Base-by-base conservation (phyloP, 805 yeast species). In the Ogataea glucozyma region DNA sequence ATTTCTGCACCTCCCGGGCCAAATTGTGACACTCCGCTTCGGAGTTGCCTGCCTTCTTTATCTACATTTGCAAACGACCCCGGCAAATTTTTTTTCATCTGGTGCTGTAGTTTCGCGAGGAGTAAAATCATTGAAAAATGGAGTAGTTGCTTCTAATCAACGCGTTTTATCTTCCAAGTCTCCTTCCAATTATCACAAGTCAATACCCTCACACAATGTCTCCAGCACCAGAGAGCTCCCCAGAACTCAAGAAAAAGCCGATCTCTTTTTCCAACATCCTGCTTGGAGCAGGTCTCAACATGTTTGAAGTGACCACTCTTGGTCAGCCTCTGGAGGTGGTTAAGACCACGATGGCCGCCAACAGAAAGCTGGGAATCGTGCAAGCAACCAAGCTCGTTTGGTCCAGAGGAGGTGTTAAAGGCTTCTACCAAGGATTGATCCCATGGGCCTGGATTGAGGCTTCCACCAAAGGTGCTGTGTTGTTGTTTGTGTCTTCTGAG, bases 401-500 rank as follows among this genome's bases (percentile, higher is more conserved):
- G 93, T 76, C 93, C 12, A 81, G 99, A 59, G 99, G 99, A 52
- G 99, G 99, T 40, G 57, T 84, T 13, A 62, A 78, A 21, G 99
- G 98, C 0, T 93, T 90, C 70, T 93, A 90, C 69, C 99, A 93
- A 67, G 99, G 99, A 23, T 75, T 93, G 62, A 90, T 91, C 52
- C 99, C 99, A 35, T 93, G 99, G 99, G 99, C 98, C 6, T 90
- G 98, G 97, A 86, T 93, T 55, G 99, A 91, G 68, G 99, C 97
- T 8, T 86, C 96, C n/a, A 93, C 99, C 26, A 93, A 93, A 66
- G 99, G 99, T 64, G 97, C 98, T 4, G 96, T 90, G 6, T 73
- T 93, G 43, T 73, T 93, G 54, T 93, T 93, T 58, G 97, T 89
- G 24, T 84, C 96, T 34, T 81, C 95, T 34, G 98, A 93, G 63